Evolutionary conservation across 2,329 filamentous ascomycete genomes (phyloP), one percentile per base, ranked within the genome.

Genomic region (Exutisphaerella laricina): DNA sequence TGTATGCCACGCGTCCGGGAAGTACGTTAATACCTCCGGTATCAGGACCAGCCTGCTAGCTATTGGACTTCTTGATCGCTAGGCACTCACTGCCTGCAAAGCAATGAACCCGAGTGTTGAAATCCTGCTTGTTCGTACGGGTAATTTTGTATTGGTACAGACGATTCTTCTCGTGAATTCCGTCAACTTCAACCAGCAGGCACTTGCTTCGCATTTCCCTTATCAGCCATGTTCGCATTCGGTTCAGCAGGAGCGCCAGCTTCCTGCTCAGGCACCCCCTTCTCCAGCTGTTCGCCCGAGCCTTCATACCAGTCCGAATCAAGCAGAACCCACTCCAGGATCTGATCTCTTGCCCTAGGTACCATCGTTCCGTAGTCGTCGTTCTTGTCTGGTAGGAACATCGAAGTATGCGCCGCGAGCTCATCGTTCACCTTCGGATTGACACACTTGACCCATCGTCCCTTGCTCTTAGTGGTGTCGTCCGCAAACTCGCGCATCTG

Each of bases 351-450:
- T 4, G 85, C 83, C 41, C 80, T 72, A 37, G 79, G 73, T n/a
- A 77, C 69, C 61, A 92, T 71, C 41, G 70, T 72, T 48, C 78
- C 76, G 57, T 88, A 90, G 1, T 79, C 84, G 1, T 85, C 82
- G 56, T 92, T 90, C 32, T 80, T 74, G 47, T 72, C 73, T 1
- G 79, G 73, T 39, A 81, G 80, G 54, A 92, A 92, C 84, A 92
- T 72, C 74, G 77, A 71, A 71, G 82, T 86, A 65, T 97, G 92
- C 20, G 90, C 90, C 50, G 70, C 70, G 1, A 82, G 80, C 70
- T 97, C 92, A 56, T 94, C 87, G 8, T 67, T 70, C 1, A 84
- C 87, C 56, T 78, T 79, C 47, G 94, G 82, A 61, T 97, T 98
- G 43, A 88, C 71, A 80, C 82, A 64, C 57, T 79, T 75, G 50